These are phyloP conservation scores for Albugo candida DNA, from an alignment of 352 stramenopile species.

Conservation along the genomic window DNA sequence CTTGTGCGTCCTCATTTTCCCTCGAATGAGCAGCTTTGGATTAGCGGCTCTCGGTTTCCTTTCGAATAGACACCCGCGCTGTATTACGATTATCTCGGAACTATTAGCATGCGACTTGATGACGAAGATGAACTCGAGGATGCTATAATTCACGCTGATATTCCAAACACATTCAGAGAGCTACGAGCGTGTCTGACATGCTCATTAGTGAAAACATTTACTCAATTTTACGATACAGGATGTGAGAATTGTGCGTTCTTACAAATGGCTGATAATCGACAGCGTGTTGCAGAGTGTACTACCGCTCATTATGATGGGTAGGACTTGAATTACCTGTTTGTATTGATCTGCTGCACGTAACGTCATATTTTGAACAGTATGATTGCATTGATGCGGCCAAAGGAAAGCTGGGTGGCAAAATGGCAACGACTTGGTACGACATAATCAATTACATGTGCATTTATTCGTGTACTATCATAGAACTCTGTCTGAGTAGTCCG, in stretches of 20 bases:
- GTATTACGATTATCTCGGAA: too few species aligned
- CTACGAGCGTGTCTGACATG: slow-evolving; percentile 77
- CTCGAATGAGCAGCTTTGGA: too few species aligned
- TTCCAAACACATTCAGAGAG: slow-evolving; percentile 76
- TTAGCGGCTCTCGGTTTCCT: too few species aligned
- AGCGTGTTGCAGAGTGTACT: slow-evolving; percentile 75
- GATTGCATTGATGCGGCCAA: slow-evolving; percentile 79
- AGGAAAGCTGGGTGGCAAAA: slow-evolving; percentile 80
- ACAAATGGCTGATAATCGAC: slow-evolving; percentile 79
- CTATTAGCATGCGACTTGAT: slow-evolving; percentile 8
- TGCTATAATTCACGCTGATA: slow-evolving; percentile 60
- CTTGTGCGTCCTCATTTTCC: too few species aligned
- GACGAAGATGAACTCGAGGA: slow-evolving; percentile 55
- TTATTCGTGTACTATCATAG: not conserved
- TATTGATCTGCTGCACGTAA: not conserved
- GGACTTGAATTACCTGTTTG: not conserved
- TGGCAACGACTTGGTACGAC: slow-evolving; percentile 64
- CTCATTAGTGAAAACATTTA: slow-evolving; percentile 79
- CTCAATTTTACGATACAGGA: slow-evolving; percentile 80
- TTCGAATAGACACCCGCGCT: too few species aligned
- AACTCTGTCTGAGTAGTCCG: slow-evolving; percentile 19
- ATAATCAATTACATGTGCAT: not conserved
- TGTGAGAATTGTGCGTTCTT: slow-evolving; percentile 80
- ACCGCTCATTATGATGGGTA: slow-evolving; percentile 78
- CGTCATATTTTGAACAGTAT: slow-evolving; percentile 20